Percentiles rank a stretch among this genome's conserved stretches.
phyloP scores from a whole-genome alignment of 441 rosid species.

The Pelargonium citronellum region DNA sequence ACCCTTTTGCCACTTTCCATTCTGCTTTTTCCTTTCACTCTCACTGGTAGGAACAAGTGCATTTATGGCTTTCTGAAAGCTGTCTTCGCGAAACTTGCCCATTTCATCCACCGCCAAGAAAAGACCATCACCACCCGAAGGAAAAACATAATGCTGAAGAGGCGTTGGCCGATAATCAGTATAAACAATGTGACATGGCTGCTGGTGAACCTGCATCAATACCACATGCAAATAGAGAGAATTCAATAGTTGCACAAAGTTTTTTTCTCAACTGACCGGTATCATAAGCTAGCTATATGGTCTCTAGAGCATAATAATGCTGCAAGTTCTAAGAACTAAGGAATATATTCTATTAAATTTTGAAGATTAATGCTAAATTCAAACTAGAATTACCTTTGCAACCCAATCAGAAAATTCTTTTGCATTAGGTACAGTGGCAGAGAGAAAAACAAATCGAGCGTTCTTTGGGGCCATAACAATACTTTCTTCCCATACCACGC shows the following conservation, averaged over 20 bases:
- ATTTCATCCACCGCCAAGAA: slow-evolving; percentile 91
- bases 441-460: slow-evolving; percentile 84
- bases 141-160: slow-evolving; percentile 94
- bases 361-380: background rate
- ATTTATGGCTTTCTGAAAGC: slow-evolving; percentile 90
- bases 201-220: slow-evolving; percentile 69
- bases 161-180: slow-evolving; percentile 99
- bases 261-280: background rate
- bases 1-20: slow-evolving; percentile 71
- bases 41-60: slow-evolving; percentile 77
- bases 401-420: slow-evolving; percentile 99
- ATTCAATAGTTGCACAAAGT: background rate
- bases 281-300: background rate
- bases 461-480: slow-evolving; percentile 98
- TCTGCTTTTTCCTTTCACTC: slow-evolving; percentile 64
- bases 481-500: slow-evolving; percentile 99
- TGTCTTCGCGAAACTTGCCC: slow-evolving; percentile 83
- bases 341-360: background rate
- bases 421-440: slow-evolving; percentile 97
- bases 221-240: background rate
- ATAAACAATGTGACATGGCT: slow-evolving; percentile 98
- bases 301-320: background rate
- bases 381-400: slow-evolving; percentile 58
- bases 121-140: slow-evolving; percentile 87
- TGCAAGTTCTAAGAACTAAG: background rate